These are phyloP conservation scores for Platanthera zijinensis DNA, from an alignment of 106 monocot species.

Conservation along the genomic window DNA sequence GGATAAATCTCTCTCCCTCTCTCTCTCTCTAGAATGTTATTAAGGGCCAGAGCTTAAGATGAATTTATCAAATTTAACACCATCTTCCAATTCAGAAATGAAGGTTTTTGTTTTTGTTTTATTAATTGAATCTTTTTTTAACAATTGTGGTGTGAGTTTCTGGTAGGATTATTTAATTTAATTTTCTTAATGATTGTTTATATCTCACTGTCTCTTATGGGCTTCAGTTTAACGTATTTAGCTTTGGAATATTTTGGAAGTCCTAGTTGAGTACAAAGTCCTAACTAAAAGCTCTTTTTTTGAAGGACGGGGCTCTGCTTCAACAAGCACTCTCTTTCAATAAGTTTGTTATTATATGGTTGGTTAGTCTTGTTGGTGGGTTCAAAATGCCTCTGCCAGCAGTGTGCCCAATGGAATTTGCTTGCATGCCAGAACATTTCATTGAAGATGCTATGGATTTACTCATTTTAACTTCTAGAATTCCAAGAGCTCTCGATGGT, in stretches of 20 bases:
- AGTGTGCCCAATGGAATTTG: conserved; percentile 81
- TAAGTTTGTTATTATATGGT: conserved; percentile 78
- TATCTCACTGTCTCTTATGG: neutral
- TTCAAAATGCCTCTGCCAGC: conserved; percentile 90
- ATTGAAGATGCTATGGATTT: conserved; percentile 95
- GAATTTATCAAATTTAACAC: no score
- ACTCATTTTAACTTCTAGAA: conserved; percentile 79
- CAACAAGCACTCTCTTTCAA: conserved; percentile 86
- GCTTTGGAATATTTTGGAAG: neutral
- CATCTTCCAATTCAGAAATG: neutral
- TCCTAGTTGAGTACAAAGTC: neutral
- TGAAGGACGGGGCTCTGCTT: conserved; percentile 84
- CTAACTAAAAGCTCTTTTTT: conserved; percentile 17
- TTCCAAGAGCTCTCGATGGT: conserved; percentile 85
- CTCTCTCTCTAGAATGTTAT: no score
- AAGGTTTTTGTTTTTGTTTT: neutral
- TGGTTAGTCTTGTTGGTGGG: conserved; percentile 76
- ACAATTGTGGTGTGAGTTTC: neutral
- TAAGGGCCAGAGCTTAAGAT: no score
- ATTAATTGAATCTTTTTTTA: neutral
- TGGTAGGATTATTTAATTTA: neutral
- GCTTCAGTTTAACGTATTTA: neutral
- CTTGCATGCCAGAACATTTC: conserved; percentile 96
- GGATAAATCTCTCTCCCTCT: no score
- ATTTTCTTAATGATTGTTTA: neutral